Conservation (phyloP, 805 yeast species). For the Cyberlindnera meyerae region DNA sequence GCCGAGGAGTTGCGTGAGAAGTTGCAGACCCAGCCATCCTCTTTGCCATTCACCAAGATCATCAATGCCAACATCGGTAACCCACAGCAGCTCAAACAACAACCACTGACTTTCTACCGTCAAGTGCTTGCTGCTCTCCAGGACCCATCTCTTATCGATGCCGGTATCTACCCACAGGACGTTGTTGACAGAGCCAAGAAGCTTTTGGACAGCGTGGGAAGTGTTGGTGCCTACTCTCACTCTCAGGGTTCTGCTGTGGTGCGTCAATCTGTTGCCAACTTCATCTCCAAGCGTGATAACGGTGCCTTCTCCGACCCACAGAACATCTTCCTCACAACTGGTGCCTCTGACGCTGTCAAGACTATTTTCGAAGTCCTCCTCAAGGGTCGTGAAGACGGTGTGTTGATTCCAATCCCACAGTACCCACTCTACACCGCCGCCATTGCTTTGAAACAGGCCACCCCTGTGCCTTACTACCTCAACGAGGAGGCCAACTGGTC, state of each 20-base stretch:
- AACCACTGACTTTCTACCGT: constrained; percentile 92
- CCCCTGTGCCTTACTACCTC: constrained; percentile 80
- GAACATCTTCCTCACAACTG: constrained; percentile 80
- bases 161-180: constrained; percentile 49
- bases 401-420: constrained; percentile 95
- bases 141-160: constrained; percentile 63
- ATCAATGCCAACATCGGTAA: constrained; percentile 94
- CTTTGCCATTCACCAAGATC: constrained; percentile 71
- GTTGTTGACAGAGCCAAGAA: constrained; percentile 65
- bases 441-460: constrained; percentile 74
- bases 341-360: constrained; percentile 94
- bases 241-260: constrained; percentile 81
- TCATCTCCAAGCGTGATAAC: constrained; percentile 75
- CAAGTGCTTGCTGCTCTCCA: constrained; percentile 84
- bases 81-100: constrained; percentile 94
- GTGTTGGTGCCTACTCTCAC: constrained; percentile 92
- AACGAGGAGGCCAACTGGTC: constrained; percentile 85
- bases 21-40: constrained; percentile 48
- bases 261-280: constrained; percentile 75
- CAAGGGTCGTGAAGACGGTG: constrained; percentile 55
- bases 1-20: constrained; percentile 77
- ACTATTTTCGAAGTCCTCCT: constrained; percentile 69
- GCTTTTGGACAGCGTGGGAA: constrained; percentile 60
- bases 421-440: constrained; percentile 97
- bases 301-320: constrained; percentile 63